Evolutionary conservation across 441 rosid genomes (phyloP).

Genomic region (Pelargonium cotyledonis): DNA sequence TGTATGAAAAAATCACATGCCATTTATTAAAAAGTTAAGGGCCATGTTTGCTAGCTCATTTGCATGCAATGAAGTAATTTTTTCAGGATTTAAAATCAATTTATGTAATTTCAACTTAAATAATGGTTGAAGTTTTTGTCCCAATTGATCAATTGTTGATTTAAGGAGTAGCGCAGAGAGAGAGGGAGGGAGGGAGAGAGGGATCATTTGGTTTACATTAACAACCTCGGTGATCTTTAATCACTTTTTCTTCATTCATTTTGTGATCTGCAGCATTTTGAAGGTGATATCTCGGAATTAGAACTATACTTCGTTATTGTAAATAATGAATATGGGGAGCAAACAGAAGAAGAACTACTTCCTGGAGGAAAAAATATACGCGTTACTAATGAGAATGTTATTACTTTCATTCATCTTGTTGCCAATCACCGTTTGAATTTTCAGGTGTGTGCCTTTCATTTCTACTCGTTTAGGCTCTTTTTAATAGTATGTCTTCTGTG

Average conservation of each 20-base stretch:
- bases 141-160: not conserved
- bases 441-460: slow-evolving; percentile 46
- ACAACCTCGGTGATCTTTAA: not conserved
- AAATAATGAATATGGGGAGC: slow-evolving; percentile 95
- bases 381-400: slow-evolving; percentile 86
- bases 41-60: too few relatives aligned
- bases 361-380: slow-evolving; percentile 75
- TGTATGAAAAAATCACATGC: too few relatives aligned
- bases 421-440: slow-evolving; percentile 90
- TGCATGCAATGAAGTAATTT: too few relatives aligned
- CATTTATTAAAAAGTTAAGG: too few relatives aligned
- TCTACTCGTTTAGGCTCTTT: slow-evolving; percentile 10
- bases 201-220: not conserved
- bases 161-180: not conserved
- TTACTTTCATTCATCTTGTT: slow-evolving; percentile 86
- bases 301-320: slow-evolving; percentile 91
- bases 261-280: slow-evolving; percentile 57
- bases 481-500: not conserved
- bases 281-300: slow-evolving; percentile 71
- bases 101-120: too few relatives aligned
- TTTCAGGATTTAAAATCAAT: too few relatives aligned
- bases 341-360: slow-evolving; percentile 88
- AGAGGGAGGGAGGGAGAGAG: too few relatives aligned
- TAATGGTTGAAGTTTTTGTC: too few relatives aligned
- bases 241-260: not conserved